phyloP scores from a whole-genome alignment of 768 basidiomycete genomes.

The Boletus rex-veris region DNA sequence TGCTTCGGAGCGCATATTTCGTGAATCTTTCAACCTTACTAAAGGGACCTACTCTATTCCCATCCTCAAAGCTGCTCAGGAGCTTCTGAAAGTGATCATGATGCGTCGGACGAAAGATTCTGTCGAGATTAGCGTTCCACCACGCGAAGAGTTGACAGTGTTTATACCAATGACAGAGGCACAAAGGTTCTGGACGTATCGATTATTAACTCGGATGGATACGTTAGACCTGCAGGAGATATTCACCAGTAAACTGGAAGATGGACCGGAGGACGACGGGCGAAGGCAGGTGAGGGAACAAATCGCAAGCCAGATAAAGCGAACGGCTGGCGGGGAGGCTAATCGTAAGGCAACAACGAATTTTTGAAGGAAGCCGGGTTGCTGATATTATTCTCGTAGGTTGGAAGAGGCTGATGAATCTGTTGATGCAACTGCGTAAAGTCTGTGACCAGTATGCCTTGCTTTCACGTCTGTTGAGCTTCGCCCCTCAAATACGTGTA shows the following conservation, averaged over 20 bases:
- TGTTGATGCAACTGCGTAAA: slow-evolving; percentile 68
- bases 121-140: slow-evolving; percentile 50
- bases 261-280: slow-evolving; percentile 32
- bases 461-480: neutral
- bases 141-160: slow-evolving; percentile 53
- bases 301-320: slow-evolving; percentile 38
- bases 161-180: slow-evolving; percentile 57
- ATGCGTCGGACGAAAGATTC: slow-evolving; percentile 55
- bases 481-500: slow-evolving; percentile 19
- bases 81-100: slow-evolving; percentile 52
- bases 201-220: slow-evolving; percentile 52
- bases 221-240: slow-evolving; percentile 46
- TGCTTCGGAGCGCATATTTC: slow-evolving; percentile 46
- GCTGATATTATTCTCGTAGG: slow-evolving; percentile 29
- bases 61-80: slow-evolving; percentile 47
- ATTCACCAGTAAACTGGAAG: slow-evolving; percentile 36
- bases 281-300: slow-evolving; percentile 39
- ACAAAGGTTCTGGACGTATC: slow-evolving; percentile 61
- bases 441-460: slow-evolving; percentile 62
- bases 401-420: slow-evolving; percentile 58
- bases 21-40: slow-evolving; percentile 50
- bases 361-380: neutral
- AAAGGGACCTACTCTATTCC: slow-evolving; percentile 49
- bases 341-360: slow-evolving; percentile 22
- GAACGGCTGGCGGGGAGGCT: slow-evolving; percentile 27